Conservation (phyloP, 257 asterid genomes). For the Primulina huaijiensis region DNA sequence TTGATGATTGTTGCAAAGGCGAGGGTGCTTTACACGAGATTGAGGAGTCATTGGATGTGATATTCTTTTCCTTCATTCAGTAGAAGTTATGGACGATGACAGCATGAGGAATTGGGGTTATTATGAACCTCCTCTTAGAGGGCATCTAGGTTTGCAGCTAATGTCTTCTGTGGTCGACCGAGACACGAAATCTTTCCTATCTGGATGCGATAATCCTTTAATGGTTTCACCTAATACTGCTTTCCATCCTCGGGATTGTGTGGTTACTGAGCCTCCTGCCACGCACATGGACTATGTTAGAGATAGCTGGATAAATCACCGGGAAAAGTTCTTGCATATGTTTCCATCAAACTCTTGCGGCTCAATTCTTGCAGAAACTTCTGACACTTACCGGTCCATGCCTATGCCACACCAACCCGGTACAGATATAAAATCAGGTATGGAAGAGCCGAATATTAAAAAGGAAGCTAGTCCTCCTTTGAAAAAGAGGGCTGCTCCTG, state of each 20-base stretch:
- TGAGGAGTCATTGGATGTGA: slow-evolving; percentile 24
- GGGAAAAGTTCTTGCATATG: slow-evolving; percentile 75
- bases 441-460: slow-evolving; percentile 48
- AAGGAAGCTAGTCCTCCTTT: slow-evolving; percentile 45
- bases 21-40: slow-evolving; percentile 14
- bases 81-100: slow-evolving; percentile 78
- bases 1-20: slow-evolving; percentile 19
- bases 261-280: slow-evolving; percentile 56
- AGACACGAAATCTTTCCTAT: slow-evolving; percentile 65
- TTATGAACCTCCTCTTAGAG: slow-evolving; percentile 68
- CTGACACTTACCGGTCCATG: slow-evolving; percentile 56
- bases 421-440: slow-evolving; percentile 31
- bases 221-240: slow-evolving; percentile 63
- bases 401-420: slow-evolving; percentile 68
- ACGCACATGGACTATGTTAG: slow-evolving; percentile 73
- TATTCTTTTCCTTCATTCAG: slow-evolving; percentile 29
- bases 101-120: slow-evolving; percentile 95
- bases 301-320: slow-evolving; percentile 78
- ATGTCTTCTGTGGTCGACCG: slow-evolving; percentile 71
- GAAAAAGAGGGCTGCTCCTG: slow-evolving; percentile 53
- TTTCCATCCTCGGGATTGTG: slow-evolving; percentile 55
- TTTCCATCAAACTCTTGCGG: slow-evolving; percentile 57
- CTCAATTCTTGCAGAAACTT: slow-evolving; percentile 56
- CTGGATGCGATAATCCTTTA: slow-evolving; percentile 56
- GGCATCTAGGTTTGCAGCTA: slow-evolving; percentile 79